phyloP scores from a whole-genome alignment of 495 filamentous ascomycete species.

The Penicillium daleae region DNA sequence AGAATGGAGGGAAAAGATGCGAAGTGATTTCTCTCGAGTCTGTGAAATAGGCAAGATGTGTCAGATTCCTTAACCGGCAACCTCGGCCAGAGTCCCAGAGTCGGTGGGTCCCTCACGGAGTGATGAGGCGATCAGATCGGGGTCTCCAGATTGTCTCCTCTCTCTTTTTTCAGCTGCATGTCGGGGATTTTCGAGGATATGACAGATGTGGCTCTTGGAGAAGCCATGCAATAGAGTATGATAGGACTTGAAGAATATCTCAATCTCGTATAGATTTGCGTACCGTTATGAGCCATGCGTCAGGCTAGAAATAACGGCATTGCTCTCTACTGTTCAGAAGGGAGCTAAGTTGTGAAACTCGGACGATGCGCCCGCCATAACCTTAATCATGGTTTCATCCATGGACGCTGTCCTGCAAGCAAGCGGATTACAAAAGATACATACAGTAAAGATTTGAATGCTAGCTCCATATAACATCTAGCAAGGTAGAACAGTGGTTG shows the following conservation, averaged over 20 bases:
- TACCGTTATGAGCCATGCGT: neutral
- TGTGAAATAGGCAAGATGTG: too few relatives aligned
- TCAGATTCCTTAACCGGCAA: neutral
- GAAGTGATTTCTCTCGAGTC: too few relatives aligned
- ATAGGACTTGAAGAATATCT: neutral
- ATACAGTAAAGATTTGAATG: neutral
- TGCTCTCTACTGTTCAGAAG: neutral
- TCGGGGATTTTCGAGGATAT: neutral
- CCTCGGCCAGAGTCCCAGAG: slow-evolving; percentile 17
- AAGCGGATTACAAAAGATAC: too few relatives aligned
- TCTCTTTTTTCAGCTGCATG: neutral
- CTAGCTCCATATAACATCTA: neutral
- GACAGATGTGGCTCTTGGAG: neutral
- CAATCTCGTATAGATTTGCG: too few relatives aligned
- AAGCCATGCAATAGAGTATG: neutral
- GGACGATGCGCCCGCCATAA: slow-evolving; percentile 1
- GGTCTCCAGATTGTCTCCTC: slow-evolving; percentile 5
- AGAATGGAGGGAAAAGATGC: too few relatives aligned
- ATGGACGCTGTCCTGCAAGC: too few relatives aligned
- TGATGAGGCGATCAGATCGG: slow-evolving; percentile 19
- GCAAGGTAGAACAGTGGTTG: too few relatives aligned
- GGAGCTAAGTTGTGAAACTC: neutral
- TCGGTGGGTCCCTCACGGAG: slow-evolving; percentile 9
- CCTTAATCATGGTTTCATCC: neutral
- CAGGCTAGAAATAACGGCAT: neutral